phyloP scores from a whole-genome alignment of 1,284 basidiomycete species.

The Malassezia brasiliensis region DNA sequence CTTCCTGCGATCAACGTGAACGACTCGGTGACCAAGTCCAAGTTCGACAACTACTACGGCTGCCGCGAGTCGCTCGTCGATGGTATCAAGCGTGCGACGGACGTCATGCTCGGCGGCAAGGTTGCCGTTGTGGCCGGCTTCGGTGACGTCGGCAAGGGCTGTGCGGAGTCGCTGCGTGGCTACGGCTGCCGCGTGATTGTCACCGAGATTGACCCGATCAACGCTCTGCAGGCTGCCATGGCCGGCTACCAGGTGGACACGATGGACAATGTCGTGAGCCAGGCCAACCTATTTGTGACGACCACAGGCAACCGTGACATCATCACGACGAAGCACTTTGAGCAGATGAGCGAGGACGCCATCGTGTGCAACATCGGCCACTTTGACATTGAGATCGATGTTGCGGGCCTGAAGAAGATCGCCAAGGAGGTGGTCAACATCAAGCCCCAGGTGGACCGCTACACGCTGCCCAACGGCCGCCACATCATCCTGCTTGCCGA shows the following conservation, averaged over 20 bases:
- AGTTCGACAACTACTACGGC: constrained; percentile 62
- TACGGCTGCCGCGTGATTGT: constrained; percentile 93
- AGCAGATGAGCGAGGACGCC: constrained; percentile 91
- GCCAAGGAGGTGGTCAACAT: constrained; percentile 77
- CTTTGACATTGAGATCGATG: constrained; percentile 98
- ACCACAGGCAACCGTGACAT: constrained; percentile 99
- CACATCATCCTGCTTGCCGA: constrained; percentile 96
- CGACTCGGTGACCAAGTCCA: constrained; percentile 97
- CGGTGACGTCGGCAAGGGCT: constrained; percentile 98
- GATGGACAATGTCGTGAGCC: constrained; percentile 89
- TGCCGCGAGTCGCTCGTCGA: constrained; percentile 99
- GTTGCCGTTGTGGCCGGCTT: constrained; percentile 96
- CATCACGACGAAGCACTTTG: constrained; percentile 85
- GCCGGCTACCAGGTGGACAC: constrained; percentile 96
- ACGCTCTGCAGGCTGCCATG: constrained; percentile 98
- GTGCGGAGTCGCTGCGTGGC: constrained; percentile 89
- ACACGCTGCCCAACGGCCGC: constrained; percentile 60
- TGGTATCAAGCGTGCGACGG: constrained; percentile 99
- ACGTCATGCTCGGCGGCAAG: constrained; percentile 99
- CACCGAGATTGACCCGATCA: constrained; percentile 99
- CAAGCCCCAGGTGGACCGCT: constrained; percentile 99
- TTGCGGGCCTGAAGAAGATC: constrained; percentile 94
- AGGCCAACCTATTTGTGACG: constrained; percentile 89
- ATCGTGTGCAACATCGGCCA: constrained; percentile 99
- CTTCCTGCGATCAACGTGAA: constrained; percentile 95